Evolutionary conservation across 73 alveolate species (phyloP), one percentile per base, ranked within the genome.

Genomic region (Paramecium caudatum): DNA sequence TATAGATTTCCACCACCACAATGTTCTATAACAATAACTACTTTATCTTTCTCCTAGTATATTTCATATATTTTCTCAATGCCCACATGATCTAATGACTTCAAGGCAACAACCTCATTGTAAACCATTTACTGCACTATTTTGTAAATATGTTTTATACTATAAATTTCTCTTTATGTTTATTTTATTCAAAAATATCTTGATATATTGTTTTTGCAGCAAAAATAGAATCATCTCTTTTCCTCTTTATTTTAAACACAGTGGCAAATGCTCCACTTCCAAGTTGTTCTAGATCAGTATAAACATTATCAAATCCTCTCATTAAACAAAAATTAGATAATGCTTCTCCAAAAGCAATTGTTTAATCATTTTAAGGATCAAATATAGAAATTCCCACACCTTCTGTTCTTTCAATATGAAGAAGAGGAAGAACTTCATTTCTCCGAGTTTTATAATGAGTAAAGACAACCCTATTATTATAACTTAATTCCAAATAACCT

Each of bases 31-130:
- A 97, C 98, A 15, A 97, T 92, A 81, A 96, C 96, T 46, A 97
- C 90, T 61, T 93, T 95, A 39, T 92, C 93, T 34, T 90, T 91
- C 81, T 96, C 98, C 74, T 96, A 95, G 90, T 92, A 97, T 1
- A 98, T 95, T 90, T 97, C 99, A 92, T 95, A 95, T 90, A 96
- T 93, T 85, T 94, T 94, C 15, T 95, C 94, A 5, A 97, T 94
- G 82, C 94, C 94, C 5, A 98, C 98, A 91, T 97, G 99, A 91
- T 95, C 98, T 32, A 95, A 82, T 25, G 87, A 47, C 3, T 95
- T 86, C 82, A 97, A 88, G 4, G 96, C 95, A 65, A 91, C 96
- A 19, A 97, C 94, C 94, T 97, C 99, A 74, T 74, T 74, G 65
- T 74, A 74, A 25, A 74, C 30, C 88, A 74, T 74, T 74, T 37